Evolutionary conservation across 257 asterid species (phyloP).

Genomic region (Solanum bukasovii): DNA sequence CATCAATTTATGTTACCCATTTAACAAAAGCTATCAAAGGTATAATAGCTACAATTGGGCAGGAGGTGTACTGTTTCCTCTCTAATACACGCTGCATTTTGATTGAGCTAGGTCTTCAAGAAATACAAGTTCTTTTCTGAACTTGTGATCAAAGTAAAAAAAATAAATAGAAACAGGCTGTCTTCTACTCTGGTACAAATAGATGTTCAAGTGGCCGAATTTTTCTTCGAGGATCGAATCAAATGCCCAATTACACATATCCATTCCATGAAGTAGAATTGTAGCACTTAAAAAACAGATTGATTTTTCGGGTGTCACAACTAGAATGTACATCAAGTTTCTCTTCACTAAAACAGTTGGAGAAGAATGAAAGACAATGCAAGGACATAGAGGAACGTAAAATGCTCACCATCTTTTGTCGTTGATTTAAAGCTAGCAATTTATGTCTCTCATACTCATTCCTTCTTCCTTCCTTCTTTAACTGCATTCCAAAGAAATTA

Average conservation of each 20-base stretch:
- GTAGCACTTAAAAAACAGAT: background rate
- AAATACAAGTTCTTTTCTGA: background rate
- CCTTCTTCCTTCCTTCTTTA: constrained; percentile 95
- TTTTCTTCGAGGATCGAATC: background rate
- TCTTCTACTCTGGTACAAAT: background rate
- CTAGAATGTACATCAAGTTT: background rate
- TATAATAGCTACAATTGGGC: background rate
- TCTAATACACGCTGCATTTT: background rate
- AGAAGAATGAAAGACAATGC: background rate
- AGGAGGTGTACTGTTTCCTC: background rate
- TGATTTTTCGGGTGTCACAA: background rate
- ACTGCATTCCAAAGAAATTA: constrained; percentile 27
- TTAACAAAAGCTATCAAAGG: background rate
- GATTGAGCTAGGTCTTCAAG: background rate
- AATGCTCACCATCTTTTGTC: constrained; percentile 84
- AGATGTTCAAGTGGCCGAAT: background rate
- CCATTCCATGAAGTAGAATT: background rate
- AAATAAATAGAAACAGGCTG: background rate
- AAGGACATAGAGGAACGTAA: background rate
- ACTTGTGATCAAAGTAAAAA: background rate
- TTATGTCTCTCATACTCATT: constrained; percentile 96
- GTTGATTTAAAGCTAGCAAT: constrained; percentile 90
- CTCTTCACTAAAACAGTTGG: background rate
- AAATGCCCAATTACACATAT: background rate
- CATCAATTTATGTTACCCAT: background rate